These are phyloP conservation scores for Candida sanyaensis DNA, from an alignment of 1,139 yeast genomes.

Conservation along the genomic window DNA sequence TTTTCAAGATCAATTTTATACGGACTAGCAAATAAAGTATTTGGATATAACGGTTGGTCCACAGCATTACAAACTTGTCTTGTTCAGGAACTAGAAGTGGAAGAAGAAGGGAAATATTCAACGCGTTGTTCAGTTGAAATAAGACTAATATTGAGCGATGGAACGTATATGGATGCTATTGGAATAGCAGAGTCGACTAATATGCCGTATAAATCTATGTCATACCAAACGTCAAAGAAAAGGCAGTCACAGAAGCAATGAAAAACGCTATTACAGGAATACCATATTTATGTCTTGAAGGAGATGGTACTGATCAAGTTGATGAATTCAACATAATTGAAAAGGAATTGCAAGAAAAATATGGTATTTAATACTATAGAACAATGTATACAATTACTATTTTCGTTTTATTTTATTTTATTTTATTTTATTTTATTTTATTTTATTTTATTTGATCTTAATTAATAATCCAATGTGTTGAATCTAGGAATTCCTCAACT, in stretches of 20 bases:
- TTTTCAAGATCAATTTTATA: constrained; percentile 34
- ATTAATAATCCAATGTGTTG: constrained; percentile 55
- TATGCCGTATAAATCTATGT: constrained; percentile 32
- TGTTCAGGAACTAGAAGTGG: background rate
- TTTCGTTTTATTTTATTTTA: too few species aligned
- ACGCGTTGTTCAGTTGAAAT: constrained; percentile 29
- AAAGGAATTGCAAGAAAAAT: background rate
- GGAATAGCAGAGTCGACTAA: constrained; percentile 46
- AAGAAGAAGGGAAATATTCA: constrained; percentile 19
- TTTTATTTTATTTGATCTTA: background rate
- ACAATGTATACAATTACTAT: too few species aligned
- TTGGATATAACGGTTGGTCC: constrained; percentile 72
- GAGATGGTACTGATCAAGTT: constrained; percentile 15
- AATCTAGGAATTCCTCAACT: constrained; percentile 60
- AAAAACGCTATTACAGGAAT: constrained; percentile 40
- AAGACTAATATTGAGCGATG: constrained; percentile 49
- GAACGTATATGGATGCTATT: constrained; percentile 36
- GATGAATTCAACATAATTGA: background rate
- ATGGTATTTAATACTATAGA: background rate
- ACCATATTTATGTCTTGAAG: constrained; percentile 20
- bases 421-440: too few species aligned
- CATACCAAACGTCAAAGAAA: constrained; percentile 52
- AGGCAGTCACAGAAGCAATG: constrained; percentile 52
- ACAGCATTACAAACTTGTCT: constrained; percentile 39
- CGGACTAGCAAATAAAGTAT: constrained; percentile 59